phyloP scores from a whole-genome alignment of 768 basidiomycete species.

The Daedaleopsis nitida region DNA sequence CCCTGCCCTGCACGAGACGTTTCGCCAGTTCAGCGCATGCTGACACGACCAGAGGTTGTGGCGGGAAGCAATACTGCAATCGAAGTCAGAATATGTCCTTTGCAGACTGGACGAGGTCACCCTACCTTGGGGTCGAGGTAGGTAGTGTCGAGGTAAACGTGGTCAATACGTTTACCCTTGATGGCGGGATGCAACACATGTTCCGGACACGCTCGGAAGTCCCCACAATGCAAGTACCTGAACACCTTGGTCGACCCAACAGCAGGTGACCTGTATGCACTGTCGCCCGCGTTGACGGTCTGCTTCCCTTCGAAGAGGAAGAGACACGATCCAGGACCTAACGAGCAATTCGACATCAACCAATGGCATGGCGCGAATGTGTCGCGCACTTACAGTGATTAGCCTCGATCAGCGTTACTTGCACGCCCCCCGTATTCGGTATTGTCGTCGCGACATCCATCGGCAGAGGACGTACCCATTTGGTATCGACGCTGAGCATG shows the following conservation, averaged over 20 bases:
- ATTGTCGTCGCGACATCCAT: conserved; percentile 75
- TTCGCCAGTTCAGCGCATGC: conserved; percentile 87
- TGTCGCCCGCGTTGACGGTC: conserved; percentile 88
- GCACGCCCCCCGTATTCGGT: conserved; percentile 82
- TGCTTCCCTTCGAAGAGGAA: conserved; percentile 94
- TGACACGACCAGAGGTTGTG: conserved; percentile 90
- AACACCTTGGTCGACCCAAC: conserved; percentile 73
- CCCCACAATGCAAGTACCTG: conserved; percentile 95
- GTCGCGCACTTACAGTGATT: conserved; percentile 75
- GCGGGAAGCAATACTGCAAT: conserved; percentile 85
- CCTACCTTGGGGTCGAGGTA: conserved; percentile 85
- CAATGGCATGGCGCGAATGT: not conserved
- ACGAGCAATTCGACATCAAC: not conserved
- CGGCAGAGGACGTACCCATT: conserved; percentile 89
- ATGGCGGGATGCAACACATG: conserved; percentile 87
- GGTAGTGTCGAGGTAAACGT: conserved; percentile 94
- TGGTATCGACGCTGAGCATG: conserved; percentile 85
- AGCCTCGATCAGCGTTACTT: conserved; percentile 93
- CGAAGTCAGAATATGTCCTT: conserved; percentile 5
- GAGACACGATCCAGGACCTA: conserved; percentile 85
- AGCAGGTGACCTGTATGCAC: conserved; percentile 65
- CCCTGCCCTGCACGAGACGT: conserved; percentile 50
- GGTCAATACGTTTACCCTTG: conserved; percentile 79
- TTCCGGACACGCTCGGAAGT: conserved; percentile 86
- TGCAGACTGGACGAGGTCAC: not conserved